These are phyloP conservation scores for Penicillium canescens DNA, from an alignment of 495 filamentous ascomycete genomes.

Conservation along the genomic window DNA sequence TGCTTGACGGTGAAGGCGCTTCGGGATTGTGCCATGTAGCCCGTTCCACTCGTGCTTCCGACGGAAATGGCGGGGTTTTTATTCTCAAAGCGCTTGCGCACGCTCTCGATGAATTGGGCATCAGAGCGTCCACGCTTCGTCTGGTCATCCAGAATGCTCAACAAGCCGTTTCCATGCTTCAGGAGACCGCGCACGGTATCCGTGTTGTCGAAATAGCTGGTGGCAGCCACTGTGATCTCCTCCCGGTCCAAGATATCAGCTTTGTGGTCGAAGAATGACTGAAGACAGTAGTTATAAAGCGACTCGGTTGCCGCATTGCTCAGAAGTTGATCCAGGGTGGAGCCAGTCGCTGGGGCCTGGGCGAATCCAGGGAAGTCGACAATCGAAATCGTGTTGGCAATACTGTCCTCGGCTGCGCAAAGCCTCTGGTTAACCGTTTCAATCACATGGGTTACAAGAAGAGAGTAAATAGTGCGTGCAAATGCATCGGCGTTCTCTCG, in stretches of 20 bases:
- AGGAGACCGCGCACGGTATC: constrained; percentile 88
- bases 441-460: constrained; percentile 89
- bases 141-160: constrained; percentile 95
- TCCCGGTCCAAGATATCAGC: constrained; percentile 90
- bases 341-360: constrained; percentile 77
- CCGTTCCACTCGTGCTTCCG: constrained; percentile 67
- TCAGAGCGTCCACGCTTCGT: constrained; percentile 85
- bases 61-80: constrained; percentile 89
- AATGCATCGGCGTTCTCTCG: constrained; percentile 91
- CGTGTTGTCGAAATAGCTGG: constrained; percentile 96
- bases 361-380: constrained; percentile 97
- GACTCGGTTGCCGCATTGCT: constrained; percentile 92
- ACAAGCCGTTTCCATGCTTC: constrained; percentile 87
- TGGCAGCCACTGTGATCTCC: constrained; percentile 83
- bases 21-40: constrained; percentile 73
- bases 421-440: constrained; percentile 89
- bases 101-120: constrained; percentile 82
- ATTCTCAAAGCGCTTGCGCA: constrained; percentile 89
- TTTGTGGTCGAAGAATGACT: constrained; percentile 93
- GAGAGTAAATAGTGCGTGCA: constrained; percentile 90
- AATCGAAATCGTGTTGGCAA: constrained; percentile 90
- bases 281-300: constrained; percentile 87
- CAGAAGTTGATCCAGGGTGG: constrained; percentile 86
- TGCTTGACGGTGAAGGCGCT: constrained; percentile 89
- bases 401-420: constrained; percentile 83